A percentile compares a stretch with the other conserved stretches of the same genome.
phyloP scores from a whole-genome alignment of 176 grass and related monocot species.

The Bothriochloa decipiens region DNA sequence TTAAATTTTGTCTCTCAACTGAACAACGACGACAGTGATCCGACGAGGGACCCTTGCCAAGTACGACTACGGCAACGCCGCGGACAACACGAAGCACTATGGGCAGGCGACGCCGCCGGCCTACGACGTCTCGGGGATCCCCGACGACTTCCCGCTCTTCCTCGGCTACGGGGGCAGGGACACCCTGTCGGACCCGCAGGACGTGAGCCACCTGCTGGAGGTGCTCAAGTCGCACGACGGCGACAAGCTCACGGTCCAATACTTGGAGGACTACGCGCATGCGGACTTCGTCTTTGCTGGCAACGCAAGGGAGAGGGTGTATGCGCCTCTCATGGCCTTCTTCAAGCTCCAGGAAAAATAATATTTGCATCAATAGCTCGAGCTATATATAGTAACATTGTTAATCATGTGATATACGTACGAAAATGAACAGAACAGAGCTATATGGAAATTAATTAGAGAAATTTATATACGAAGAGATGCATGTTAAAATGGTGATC shows the following conservation, averaged over 20 bases:
- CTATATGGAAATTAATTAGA: not conserved
- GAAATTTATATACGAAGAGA: too few species aligned
- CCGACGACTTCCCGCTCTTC: constrained; percentile 57
- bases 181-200: constrained; percentile 52
- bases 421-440: not conserved
- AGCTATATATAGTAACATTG: not conserved
- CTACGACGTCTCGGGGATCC: constrained; percentile 60
- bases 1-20: not conserved
- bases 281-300: constrained; percentile 58
- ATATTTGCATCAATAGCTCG: not conserved
- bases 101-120: constrained; percentile 46
- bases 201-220: constrained; percentile 48
- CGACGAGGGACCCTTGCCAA: constrained; percentile 53
- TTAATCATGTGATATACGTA: not conserved
- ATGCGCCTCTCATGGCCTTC: constrained; percentile 51
- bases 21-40: constrained; percentile 42
- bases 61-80: constrained; percentile 55
- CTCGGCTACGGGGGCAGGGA: constrained; percentile 61
- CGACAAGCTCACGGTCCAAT: constrained; percentile 52
- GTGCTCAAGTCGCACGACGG: constrained; percentile 43
- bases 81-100: constrained; percentile 54
- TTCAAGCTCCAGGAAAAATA: constrained; percentile 59
- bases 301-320: constrained; percentile 50
- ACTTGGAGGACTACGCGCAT: constrained; percentile 59
- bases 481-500: too few species aligned